Percentiles rank a stretch among this genome's conserved stretches.
These are phyloP conservation scores for Grigorovia yakushimaensis DNA, from an alignment of 805 yeast species.

Conservation along the genomic window DNA sequence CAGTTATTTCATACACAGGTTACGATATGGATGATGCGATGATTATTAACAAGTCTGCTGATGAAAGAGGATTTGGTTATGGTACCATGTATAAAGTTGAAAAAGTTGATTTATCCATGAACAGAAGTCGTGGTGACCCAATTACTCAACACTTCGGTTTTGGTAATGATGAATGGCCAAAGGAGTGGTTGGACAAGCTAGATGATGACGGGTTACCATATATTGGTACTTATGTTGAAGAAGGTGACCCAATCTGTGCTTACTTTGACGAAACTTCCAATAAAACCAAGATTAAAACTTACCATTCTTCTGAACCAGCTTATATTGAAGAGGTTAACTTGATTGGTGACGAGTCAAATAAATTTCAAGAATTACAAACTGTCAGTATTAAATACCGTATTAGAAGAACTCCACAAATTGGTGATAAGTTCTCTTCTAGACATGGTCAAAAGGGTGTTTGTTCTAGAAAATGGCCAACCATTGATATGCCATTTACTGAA, in stretches of 20 bases:
- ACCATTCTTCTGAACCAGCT: conserved; percentile 91
- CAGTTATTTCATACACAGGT: conserved; percentile 97
- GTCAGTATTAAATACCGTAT: conserved; percentile 83
- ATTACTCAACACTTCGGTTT: conserved; percentile 90
- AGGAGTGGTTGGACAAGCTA: conserved; percentile 75
- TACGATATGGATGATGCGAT: conserved; percentile 99
- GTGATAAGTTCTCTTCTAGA: conserved; percentile 95
- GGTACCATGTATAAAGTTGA: conserved; percentile 96
- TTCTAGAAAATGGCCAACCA: conserved; percentile 94
- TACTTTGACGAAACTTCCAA: conserved; percentile 85
- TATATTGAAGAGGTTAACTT: conserved; percentile 91
- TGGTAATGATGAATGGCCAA: conserved; percentile 89
- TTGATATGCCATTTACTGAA: conserved; percentile 96
- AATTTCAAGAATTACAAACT: conserved; percentile 69
- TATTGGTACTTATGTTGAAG: conserved; percentile 79
- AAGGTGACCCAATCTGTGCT: conserved; percentile 94
- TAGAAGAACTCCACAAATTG: conserved; percentile 87
- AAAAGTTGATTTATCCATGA: conserved; percentile 69
- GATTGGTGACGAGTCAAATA: conserved; percentile 64
- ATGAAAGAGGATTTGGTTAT: conserved; percentile 95
- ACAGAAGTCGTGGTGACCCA: conserved; percentile 87
- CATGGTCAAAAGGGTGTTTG: conserved; percentile 99
- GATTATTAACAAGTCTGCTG: conserved; percentile 95
- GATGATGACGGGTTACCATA: conserved; percentile 90
- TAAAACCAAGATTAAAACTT: conserved; percentile 83